Evolutionary conservation across 108 stramenopile genomes (phyloP), one percentile per base, ranked within the genome.

Genomic region (Nitzschia sp.): DNA sequence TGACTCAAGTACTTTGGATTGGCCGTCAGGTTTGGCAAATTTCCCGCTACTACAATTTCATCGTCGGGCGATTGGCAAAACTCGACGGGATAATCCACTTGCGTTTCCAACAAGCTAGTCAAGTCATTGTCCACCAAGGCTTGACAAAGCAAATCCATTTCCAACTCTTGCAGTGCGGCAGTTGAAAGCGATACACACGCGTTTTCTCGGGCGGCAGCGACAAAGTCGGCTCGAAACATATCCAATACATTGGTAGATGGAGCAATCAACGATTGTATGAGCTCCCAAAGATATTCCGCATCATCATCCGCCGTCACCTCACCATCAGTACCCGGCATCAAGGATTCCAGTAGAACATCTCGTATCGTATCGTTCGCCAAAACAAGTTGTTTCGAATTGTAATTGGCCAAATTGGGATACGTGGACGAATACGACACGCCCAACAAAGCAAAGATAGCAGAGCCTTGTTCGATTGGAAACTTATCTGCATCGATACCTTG

Each of bases 361-460:
- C 67, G 24, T n/a, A n/a, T n/a, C 17, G 63, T 58, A 21, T 60
- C 70, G 23, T 27, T 57, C 0, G 21, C 21, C 4, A 19, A 8
- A 23, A 31, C 29, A 9, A 76, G 30, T 42, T 76, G 75, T 1
- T 47, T 47, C 30, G 24, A 0, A 21, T 68, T 62, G 53, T 38
- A 71, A 35, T 76, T 76, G n/a, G 28, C 32, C 0, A 71, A 0
- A 24, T 33, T 31, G 3, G 46, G 32, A 26, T 71, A 46, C 3
- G 75, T 71, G 24, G 75, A 76, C 25, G 75, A 76, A 65, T 71
- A 76, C n/a, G 62, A 23, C 13, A 36, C 19, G 5, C 69, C 75
- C 3, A 62, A 34, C 58, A 70, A 27, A 5, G 18, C 49, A 19
- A 51, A 4, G 21, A 51, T 51, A 4, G 21, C 4, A 8, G 15